phyloP scores from a whole-genome alignment of 805 yeast species.

The Wickerhamomyces ciferrii region DNA sequence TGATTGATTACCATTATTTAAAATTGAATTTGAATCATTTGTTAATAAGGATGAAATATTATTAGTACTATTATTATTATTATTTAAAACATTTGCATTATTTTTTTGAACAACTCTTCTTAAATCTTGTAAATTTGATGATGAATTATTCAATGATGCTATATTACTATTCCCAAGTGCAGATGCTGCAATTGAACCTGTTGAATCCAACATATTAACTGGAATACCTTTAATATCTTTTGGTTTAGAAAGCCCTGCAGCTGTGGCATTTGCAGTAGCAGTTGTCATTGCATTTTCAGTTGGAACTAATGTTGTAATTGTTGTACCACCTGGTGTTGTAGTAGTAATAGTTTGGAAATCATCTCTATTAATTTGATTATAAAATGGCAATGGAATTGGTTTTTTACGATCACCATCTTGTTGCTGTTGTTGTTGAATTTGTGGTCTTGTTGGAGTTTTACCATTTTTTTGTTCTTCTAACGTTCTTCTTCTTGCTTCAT shows the following conservation, averaged over 20 bases:
- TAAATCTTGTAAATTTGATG: slow-evolving; percentile 1
- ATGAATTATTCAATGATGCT: neutral
- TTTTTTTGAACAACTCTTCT: neutral
- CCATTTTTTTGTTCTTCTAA: slow-evolving; percentile 32
- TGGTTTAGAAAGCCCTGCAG: slow-evolving; percentile 49
- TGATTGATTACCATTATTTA: neutral
- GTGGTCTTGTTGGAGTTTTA: slow-evolving; percentile 23
- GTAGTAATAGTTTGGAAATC: slow-evolving; percentile 81
- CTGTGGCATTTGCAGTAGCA: slow-evolving; percentile 52
- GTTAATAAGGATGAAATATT: neutral
- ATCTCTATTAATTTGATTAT: slow-evolving; percentile 85
- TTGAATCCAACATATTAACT: slow-evolving; percentile 67
- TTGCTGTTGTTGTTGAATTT: slow-evolving; percentile 8
- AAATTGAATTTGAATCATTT: neutral
- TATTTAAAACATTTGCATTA: neutral
- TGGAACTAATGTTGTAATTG: slow-evolving; percentile 84
- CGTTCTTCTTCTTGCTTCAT: slow-evolving; percentile 81
- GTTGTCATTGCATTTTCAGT: slow-evolving; percentile 69
- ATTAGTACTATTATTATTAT: neutral
- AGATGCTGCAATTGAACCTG: slow-evolving; percentile 51
- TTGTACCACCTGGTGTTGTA: slow-evolving; percentile 90
- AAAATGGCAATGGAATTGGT: slow-evolving; percentile 70
- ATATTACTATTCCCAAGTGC: neutral
- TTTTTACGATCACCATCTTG: slow-evolving; percentile 14
- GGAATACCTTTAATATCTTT: slow-evolving; percentile 67